These are phyloP conservation scores for Leonotis leonurus DNA, from an alignment of 257 asterid species.

Conservation along the genomic window DNA sequence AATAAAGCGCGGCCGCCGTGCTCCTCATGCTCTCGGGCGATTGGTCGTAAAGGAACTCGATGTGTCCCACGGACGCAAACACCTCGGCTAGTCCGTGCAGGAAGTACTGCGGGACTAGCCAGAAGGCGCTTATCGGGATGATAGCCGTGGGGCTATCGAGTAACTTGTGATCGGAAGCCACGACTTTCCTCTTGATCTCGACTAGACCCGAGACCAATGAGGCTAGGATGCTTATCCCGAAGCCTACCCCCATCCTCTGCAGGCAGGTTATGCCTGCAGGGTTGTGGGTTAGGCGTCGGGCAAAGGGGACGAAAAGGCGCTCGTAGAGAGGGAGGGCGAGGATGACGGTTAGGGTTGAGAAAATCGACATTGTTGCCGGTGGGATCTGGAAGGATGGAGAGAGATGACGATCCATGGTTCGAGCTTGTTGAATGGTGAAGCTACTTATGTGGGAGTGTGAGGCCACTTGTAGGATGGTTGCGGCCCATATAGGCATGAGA, in stretches of 20 bases:
- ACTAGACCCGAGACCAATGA: constrained; percentile 44
- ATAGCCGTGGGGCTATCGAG: constrained; percentile 41
- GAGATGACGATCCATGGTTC: constrained; percentile 56
- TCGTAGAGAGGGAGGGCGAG: constrained; percentile 46
- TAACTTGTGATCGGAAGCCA: constrained; percentile 36
- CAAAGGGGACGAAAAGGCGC: constrained; percentile 56
- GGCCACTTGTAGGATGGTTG: constrained; percentile 57
- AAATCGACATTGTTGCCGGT: constrained; percentile 64
- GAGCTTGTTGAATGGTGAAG: constrained; percentile 70
- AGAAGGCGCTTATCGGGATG: constrained; percentile 67
- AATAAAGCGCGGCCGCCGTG: constrained; percentile 59
- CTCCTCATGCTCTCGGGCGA: constrained; percentile 90
- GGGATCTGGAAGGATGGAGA: constrained; percentile 56
- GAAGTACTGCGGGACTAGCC: constrained; percentile 68
- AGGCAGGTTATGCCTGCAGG: constrained; percentile 59
- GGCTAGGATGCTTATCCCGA: constrained; percentile 41
- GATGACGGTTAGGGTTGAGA: constrained; percentile 55
- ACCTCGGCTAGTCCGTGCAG: constrained; percentile 67
- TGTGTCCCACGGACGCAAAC: constrained; percentile 58
- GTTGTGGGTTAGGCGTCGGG: constrained; percentile 39
- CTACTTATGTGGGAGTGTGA: constrained; percentile 51
- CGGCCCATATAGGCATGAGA: constrained; percentile 71
- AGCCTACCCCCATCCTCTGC: constrained; percentile 77
- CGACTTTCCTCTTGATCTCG: constrained; percentile 59
- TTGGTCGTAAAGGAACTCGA: constrained; percentile 74